Percentiles rank a stretch among this genome's conserved stretches.
phyloP scores from a whole-genome alignment of 2,329 filamentous ascomycete genomes.

The Talaromyces sp. region DNA sequence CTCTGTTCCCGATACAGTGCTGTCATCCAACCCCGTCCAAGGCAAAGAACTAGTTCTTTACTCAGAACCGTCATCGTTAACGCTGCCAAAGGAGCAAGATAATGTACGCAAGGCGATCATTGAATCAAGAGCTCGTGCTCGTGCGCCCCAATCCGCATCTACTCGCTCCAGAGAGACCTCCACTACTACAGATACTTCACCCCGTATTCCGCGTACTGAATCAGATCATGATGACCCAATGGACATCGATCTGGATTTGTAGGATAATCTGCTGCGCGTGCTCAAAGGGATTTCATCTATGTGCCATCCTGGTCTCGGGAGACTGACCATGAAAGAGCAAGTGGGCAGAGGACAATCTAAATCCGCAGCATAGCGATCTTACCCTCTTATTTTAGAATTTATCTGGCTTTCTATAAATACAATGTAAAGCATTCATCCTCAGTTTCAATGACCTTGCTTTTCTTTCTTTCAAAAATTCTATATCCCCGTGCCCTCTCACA shows the following conservation, averaged over 20 bases:
- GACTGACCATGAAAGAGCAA: background rate
- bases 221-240: slow-evolving; percentile 27
- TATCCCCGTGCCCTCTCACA: too few relatives aligned
- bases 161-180: too few relatives aligned
- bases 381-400: background rate
- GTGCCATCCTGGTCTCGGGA: background rate
- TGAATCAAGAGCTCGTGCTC: slow-evolving; percentile 70
- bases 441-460: too few relatives aligned
- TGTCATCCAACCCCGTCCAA: slow-evolving; percentile 52
- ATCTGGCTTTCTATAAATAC: background rate
- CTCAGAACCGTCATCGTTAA: slow-evolving; percentile 73
- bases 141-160: slow-evolving; percentile 46
- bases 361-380: background rate
- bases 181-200: background rate
- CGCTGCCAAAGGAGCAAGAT: slow-evolving; percentile 73
- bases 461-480: too few relatives aligned
- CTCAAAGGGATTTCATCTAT: background rate
- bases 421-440: too few relatives aligned
- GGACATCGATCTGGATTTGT: slow-evolving; percentile 29
- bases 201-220: background rate
- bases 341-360: background rate
- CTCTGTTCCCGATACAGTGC: slow-evolving; percentile 68
- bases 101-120: slow-evolving; percentile 78
- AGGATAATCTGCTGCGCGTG: background rate
- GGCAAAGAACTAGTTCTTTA: slow-evolving; percentile 80